Evolutionary conservation across 179 eudicot species (phyloP).

Genomic region (Silene noctiflora): DNA sequence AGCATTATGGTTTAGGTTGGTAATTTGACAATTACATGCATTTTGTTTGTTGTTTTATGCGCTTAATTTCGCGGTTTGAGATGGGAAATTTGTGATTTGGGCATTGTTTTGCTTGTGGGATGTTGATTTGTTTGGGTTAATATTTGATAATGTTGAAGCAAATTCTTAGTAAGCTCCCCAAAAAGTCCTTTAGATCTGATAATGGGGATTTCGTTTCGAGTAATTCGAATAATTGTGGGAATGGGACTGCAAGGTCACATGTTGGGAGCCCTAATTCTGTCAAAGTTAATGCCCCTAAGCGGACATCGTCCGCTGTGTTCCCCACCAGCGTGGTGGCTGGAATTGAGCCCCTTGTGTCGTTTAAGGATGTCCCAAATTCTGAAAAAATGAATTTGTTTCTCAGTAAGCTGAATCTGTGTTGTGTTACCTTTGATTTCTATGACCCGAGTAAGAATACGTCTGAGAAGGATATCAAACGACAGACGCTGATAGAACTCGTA

Average conservation of each 20-base stretch:
- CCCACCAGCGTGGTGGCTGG: conserved; percentile 71
- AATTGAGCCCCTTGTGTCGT: conserved; percentile 75
- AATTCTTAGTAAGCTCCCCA: conserved; percentile 66
- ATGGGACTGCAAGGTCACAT: conserved; percentile 30
- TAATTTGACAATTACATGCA: conserved; percentile 3
- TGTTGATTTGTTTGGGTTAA: conserved; percentile 21
- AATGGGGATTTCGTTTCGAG: conserved; percentile 33
- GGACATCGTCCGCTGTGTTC: conserved; percentile 76
- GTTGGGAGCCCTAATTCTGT: conserved; percentile 38
- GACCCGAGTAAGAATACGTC: conserved; percentile 53
- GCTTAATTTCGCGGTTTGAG: background rate
- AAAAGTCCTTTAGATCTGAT: conserved; percentile 58
- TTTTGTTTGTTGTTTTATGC: background rate
- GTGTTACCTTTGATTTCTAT: conserved; percentile 67
- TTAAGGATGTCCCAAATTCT: conserved; percentile 71
- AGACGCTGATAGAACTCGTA: conserved; percentile 62
- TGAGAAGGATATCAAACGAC: conserved; percentile 69
- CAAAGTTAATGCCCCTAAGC: conserved; percentile 44
- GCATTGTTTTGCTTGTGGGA: background rate
- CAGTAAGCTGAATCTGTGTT: conserved; percentile 78
- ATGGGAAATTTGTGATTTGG: conserved; percentile 7
- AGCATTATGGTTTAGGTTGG: conserved; percentile 15
- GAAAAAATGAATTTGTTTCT: conserved; percentile 78
- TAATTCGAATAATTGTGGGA: conserved; percentile 31
- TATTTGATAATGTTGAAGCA: conserved; percentile 72